A percentile compares a stretch with the other conserved stretches of the same genome.
phyloP scores from a whole-genome alignment of 345 rosid genomes.

The Erucastrum elatum region DNA sequence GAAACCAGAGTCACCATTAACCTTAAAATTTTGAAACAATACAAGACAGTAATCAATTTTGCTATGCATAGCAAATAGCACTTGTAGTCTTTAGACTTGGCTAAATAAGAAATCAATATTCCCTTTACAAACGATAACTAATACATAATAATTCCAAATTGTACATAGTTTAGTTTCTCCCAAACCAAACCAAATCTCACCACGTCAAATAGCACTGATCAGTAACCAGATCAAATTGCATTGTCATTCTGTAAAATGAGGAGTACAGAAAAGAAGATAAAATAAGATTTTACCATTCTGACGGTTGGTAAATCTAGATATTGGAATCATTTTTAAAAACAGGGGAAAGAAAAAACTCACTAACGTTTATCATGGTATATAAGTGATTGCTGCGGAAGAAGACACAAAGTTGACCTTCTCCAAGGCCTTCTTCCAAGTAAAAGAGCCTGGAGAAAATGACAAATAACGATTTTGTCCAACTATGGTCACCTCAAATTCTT shows the following conservation, averaged over 20 bases:
- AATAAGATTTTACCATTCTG: background rate
- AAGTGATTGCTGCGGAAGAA: conserved; percentile 94
- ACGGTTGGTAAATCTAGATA: background rate
- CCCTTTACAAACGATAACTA: background rate
- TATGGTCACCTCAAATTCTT: conserved; percentile 40
- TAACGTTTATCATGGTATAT: conserved; percentile 90
- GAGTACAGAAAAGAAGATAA: conserved; percentile 5
- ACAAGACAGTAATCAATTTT: background rate
- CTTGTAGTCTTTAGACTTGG: background rate
- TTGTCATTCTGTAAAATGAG: conserved; percentile 57
- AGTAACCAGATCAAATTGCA: conserved; percentile 74
- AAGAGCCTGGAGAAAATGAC: conserved; percentile 49
- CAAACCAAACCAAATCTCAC: conserved; percentile 68
- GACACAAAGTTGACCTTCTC: conserved; percentile 80
- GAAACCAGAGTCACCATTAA: conserved; percentile 78
- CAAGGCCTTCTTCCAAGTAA: conserved; percentile 37
- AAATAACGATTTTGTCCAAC: conserved; percentile 62
- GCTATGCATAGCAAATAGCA: background rate
- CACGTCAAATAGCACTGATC: conserved; percentile 79
- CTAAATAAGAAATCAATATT: background rate
- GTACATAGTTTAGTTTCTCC: conserved; percentile 81
- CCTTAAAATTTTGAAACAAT: conserved; percentile 46
- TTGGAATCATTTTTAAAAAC: background rate
- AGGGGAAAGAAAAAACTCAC: conserved; percentile 12
- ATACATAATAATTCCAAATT: background rate